phyloP scores from a whole-genome alignment of 2,329 filamentous ascomycete genomes.

The Pyricularia grisea region DNA sequence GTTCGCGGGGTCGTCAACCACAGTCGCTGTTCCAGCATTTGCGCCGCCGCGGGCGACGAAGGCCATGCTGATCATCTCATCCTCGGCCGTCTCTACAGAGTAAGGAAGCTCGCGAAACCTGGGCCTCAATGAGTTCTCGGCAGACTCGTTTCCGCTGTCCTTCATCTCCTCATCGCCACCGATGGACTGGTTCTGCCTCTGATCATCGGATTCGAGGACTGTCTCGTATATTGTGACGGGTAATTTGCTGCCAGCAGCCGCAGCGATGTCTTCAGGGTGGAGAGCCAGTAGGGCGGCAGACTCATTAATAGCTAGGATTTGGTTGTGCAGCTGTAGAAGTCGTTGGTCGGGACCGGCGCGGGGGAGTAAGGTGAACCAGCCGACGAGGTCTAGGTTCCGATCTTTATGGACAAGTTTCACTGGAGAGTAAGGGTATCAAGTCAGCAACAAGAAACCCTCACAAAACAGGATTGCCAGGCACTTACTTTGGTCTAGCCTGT shows the following conservation, averaged over 20 bases:
- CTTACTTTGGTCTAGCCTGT: conserved; percentile 78
- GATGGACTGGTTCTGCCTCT: conserved; percentile 13
- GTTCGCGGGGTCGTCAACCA: conserved; percentile 15
- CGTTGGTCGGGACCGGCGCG: conserved; percentile 58
- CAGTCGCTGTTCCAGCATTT: conserved; percentile 54
- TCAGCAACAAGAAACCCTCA: conserved; percentile 1
- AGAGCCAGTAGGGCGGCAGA: conserved; percentile 83
- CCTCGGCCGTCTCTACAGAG: conserved; percentile 85
- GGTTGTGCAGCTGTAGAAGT: conserved; percentile 67
- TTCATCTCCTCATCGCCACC: conserved; percentile 63
- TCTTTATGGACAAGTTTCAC: conserved; percentile 84
- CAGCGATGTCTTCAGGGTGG: conserved; percentile 54
- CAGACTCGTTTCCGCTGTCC: conserved; percentile 28
- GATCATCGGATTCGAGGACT: conserved; percentile 62
- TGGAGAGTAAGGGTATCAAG: conserved; percentile 23
- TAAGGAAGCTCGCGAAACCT: conserved; percentile 80
- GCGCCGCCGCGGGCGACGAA: conserved; percentile 80
- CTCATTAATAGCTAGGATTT: conserved; percentile 70
- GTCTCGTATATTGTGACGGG: conserved; percentile 89
- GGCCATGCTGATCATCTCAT: conserved; percentile 96
- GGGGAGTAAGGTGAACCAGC: conserved; percentile 80
- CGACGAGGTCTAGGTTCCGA: conserved; percentile 75
- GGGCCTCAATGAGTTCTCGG: conserved; percentile 46
- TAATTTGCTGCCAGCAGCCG: conserved; percentile 64
- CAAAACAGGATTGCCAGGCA: conserved; percentile 8